Conservation (phyloP, 2,329 filamentous ascomycete species). For the Aspergillus amoenus region DNA sequence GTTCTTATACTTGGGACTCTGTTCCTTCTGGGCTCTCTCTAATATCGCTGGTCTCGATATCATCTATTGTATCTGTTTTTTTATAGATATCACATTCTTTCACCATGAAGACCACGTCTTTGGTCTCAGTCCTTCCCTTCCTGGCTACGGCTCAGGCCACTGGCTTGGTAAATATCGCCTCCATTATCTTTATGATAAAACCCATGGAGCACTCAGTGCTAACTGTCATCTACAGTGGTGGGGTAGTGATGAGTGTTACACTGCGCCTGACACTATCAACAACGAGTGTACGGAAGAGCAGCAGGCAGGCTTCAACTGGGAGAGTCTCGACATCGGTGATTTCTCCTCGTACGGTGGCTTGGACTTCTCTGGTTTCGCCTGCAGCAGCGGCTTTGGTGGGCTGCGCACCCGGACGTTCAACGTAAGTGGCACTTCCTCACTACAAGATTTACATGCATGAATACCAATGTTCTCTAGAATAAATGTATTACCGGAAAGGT, state of each 20-base stretch:
- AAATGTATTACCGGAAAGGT: conserved; percentile 63
- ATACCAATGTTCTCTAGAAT: conserved; percentile 33
- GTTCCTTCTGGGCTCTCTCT: not conserved
- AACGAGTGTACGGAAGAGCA: conserved; percentile 76
- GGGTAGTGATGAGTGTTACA: conserved; percentile 57
- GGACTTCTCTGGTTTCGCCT: conserved; percentile 71
- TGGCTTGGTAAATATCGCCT: conserved; percentile 42
- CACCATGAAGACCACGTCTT: conserved; percentile 28
- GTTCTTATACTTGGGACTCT: not conserved
- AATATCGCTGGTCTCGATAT: conserved; percentile 13
- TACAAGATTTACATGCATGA: not conserved
- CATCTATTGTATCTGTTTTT: not conserved
- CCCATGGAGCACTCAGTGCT: not conserved
- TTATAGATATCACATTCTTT: conserved; percentile 23
- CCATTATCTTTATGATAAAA: not conserved
- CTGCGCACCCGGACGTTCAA: conserved; percentile 15
- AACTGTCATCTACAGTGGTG: conserved; percentile 40
- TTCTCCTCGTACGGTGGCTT: conserved; percentile 71
- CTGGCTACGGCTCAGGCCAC: conserved; percentile 46
- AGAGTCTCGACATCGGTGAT: conserved; percentile 58
- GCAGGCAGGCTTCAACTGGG: conserved; percentile 70
- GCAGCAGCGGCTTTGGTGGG: conserved; percentile 56
- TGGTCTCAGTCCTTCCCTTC: conserved; percentile 36
- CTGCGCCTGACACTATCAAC: conserved; percentile 68
- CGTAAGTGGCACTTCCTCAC: not conserved